Evolutionary conservation across 2,329 filamentous ascomycete genomes (phyloP).

Genomic region (Sphaceloma murrayae): DNA sequence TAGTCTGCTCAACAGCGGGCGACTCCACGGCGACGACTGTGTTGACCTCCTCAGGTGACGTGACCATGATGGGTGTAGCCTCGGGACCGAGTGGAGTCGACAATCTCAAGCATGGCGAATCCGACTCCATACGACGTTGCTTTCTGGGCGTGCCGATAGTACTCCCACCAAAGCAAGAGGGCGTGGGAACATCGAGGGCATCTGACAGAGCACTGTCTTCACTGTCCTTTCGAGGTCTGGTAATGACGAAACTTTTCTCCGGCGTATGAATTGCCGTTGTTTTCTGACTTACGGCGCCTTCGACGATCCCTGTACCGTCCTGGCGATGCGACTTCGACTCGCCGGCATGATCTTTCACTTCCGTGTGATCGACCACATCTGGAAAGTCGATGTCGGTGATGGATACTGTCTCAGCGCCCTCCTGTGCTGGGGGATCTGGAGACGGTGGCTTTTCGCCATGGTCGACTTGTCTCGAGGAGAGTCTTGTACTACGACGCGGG

Average conservation of each 20-base stretch:
- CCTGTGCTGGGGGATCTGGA: background rate
- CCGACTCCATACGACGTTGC: background rate
- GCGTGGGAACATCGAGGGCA: constrained; percentile 8
- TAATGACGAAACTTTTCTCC: background rate
- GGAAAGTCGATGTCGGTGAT: constrained; percentile 1
- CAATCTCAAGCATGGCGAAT: background rate
- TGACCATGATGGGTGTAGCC: background rate
- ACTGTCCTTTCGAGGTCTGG: background rate
- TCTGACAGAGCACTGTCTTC: constrained; percentile 7
- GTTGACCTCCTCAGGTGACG: background rate
- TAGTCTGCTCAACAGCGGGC: too few relatives aligned
- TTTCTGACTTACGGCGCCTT: background rate
- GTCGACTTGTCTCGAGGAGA: background rate
- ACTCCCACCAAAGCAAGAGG: background rate
- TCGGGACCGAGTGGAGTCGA: background rate
- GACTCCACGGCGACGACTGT: background rate
- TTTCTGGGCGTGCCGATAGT: constrained; percentile 3
- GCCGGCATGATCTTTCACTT: background rate
- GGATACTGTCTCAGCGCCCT: too few relatives aligned
- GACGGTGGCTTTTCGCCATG: background rate
- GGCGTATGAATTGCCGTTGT: too few relatives aligned
- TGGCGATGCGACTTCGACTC: background rate
- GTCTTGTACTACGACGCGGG: background rate
- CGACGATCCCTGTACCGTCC: background rate
- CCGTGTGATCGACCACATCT: background rate